Percentiles rank a stretch among this genome's conserved stretches.
phyloP scores from a whole-genome alignment of 805 yeast genomes.

The Wickerhamomyces canadensis region DNA sequence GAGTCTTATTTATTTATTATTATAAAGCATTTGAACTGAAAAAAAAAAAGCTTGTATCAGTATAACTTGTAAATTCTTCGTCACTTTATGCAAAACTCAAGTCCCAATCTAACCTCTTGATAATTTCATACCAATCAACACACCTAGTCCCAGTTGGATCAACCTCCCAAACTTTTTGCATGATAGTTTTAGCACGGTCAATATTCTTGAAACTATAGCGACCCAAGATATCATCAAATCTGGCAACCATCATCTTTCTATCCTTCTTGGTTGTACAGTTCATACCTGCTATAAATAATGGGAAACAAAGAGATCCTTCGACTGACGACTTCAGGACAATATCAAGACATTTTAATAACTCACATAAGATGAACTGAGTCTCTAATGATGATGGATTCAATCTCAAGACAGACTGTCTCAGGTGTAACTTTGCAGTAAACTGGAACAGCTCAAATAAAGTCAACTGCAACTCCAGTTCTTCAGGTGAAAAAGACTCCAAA shows the following conservation, averaged over 20 bases:
- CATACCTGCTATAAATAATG: conserved; percentile 73
- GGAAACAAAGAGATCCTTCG: conserved; percentile 70
- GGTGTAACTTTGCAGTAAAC: conserved; percentile 59
- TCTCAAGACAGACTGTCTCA: conserved; percentile 58
- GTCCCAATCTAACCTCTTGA: conserved; percentile 69
- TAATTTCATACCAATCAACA: conserved; percentile 69
- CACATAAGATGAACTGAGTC: conserved; percentile 51
- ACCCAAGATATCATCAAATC: conserved; percentile 51
- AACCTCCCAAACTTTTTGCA: conserved; percentile 38
- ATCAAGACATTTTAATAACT: conserved; percentile 52
- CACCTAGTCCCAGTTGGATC: conserved; percentile 47
- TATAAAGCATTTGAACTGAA: no score
- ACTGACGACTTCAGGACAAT: conserved; percentile 58
- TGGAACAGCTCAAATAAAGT: conserved; percentile 70
- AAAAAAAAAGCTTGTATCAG: no score
- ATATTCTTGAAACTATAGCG: conserved; percentile 67
- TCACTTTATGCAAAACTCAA: conserved; percentile 54
- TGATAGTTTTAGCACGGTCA: conserved; percentile 34
- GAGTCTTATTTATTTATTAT: conserved; percentile 2
- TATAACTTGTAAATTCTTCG: no score
- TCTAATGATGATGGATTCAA: conserved; percentile 59
- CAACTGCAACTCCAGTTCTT: conserved; percentile 59
- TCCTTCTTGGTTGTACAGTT: conserved; percentile 51
- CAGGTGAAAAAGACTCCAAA: conserved; percentile 30
- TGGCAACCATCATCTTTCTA: conserved; percentile 42